A percentile compares a stretch with the other conserved stretches of the same genome.
Evolutionary conservation across 1,284 basidiomycete genomes (phyloP).

Genomic region (Cryptococcus sp.): DNA sequence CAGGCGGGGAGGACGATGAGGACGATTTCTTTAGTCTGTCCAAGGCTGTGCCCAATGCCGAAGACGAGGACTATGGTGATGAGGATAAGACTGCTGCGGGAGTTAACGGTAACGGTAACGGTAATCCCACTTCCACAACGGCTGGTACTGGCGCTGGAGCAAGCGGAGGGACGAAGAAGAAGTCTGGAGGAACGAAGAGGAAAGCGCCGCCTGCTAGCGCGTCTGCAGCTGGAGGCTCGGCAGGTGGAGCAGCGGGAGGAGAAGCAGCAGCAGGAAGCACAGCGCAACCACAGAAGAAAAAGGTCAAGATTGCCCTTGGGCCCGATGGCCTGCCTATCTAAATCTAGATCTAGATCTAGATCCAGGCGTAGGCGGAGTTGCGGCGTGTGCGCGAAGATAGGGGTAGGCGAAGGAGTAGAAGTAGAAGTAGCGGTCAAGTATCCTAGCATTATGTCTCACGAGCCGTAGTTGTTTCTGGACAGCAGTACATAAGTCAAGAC

Average conservation of each 20-base stretch:
- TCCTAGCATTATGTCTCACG: background rate
- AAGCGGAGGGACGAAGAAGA: slow-evolving; percentile 9
- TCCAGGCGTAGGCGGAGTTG: background rate
- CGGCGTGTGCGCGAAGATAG: slow-evolving; percentile 43
- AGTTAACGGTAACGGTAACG: background rate
- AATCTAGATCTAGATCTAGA: no score
- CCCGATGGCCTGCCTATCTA: slow-evolving; percentile 48
- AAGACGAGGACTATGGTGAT: slow-evolving; percentile 39
- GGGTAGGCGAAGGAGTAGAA: background rate
- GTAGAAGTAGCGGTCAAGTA: background rate
- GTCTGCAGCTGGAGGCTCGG: slow-evolving; percentile 6
- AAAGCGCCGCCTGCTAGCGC: slow-evolving; percentile 24
- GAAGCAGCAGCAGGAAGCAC: slow-evolving; percentile 21
- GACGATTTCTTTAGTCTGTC: slow-evolving; percentile 45
- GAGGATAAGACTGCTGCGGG: slow-evolving; percentile 12
- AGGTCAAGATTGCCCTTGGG: slow-evolving; percentile 47
- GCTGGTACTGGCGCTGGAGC: slow-evolving; percentile 1
- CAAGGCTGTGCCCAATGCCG: slow-evolving; percentile 25
- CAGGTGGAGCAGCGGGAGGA: slow-evolving; percentile 17
- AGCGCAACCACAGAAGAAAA: slow-evolving; percentile 40
- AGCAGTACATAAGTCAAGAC: background rate
- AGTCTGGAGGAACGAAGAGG: slow-evolving; percentile 20
- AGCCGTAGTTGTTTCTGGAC: background rate
- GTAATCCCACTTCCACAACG: slow-evolving; percentile 2
- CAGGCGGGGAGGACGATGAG: slow-evolving; percentile 38